Evolutionary conservation across 192 early-diverging fungal species (phyloP).

Genomic region (Pecoramyces ruminantium): DNA sequence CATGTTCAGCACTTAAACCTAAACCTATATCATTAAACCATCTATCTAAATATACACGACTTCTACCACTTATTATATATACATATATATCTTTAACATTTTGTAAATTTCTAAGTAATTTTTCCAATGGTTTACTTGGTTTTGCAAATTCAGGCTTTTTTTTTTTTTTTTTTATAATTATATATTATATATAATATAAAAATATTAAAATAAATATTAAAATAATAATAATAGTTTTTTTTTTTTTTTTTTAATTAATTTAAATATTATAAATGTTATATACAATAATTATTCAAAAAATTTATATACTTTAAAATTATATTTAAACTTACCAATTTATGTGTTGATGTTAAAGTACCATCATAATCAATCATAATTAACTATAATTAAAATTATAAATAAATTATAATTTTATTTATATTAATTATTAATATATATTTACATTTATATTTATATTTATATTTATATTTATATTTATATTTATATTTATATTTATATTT

Average conservation of each 20-base stretch:
- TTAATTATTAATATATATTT: background rate
- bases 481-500: too few relatives aligned
- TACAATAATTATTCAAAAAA: too few relatives aligned
- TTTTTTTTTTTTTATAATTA: too few relatives aligned
- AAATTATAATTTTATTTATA: background rate
- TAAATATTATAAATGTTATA: background rate
- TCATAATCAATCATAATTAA: background rate
- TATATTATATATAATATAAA: too few relatives aligned
- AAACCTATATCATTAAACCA: background rate
- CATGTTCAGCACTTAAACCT: constrained; percentile 47
- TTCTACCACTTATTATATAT: background rate
- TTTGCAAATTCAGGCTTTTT: background rate
- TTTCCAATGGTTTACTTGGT: background rate
- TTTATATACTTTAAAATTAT: too few relatives aligned
- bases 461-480: too few relatives aligned
- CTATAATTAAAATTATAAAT: background rate
- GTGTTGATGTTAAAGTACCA: background rate
- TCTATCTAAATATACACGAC: background rate
- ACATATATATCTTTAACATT: background rate
- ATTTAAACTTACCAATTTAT: background rate
- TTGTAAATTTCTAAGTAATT: background rate
- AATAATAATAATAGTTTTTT: constrained; percentile 5
- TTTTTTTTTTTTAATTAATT: too few relatives aligned
- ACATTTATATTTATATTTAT: background rate
- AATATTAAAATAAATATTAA: background rate